phyloP scores from a whole-genome alignment of 164 flowering plant species.

The Kingdonia uniflora region DNA sequence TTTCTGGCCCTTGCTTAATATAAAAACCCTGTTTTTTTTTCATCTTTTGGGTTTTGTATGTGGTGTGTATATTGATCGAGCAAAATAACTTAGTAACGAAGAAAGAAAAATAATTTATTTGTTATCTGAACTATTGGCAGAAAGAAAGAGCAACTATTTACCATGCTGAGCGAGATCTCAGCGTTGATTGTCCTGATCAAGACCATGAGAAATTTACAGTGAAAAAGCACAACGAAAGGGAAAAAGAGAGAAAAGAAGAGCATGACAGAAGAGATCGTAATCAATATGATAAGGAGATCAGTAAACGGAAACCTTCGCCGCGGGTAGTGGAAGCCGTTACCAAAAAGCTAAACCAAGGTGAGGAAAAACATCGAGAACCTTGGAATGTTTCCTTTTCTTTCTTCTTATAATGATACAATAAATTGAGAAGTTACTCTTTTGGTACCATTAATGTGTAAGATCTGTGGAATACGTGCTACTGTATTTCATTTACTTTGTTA shows the following conservation, averaged over 20 bases:
- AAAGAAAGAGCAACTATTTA: slow-evolving; percentile 42
- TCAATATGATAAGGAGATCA: slow-evolving; percentile 54
- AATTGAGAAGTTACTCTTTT: slow-evolving; percentile 39
- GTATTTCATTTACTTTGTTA: no score
- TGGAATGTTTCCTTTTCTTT: slow-evolving; percentile 28
- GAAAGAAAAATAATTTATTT: no score
- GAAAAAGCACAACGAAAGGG: slow-evolving; percentile 45
- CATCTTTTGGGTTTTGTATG: neutral
- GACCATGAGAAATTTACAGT: slow-evolving; percentile 27
- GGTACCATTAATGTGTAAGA: neutral
- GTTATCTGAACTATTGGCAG: slow-evolving; percentile 21
- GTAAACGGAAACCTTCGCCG: slow-evolving; percentile 34
- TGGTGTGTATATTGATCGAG: neutral
- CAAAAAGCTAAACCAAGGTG: slow-evolving; percentile 42
- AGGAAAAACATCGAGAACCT: slow-evolving; percentile 39
- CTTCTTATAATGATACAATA: slow-evolving; percentile 44
- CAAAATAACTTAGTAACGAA: no score
- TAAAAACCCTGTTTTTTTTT: neutral
- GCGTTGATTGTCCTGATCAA: slow-evolving; percentile 8
- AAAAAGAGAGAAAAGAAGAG: slow-evolving; percentile 51
- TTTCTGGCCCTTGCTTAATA: no score
- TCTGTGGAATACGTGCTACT: no score
- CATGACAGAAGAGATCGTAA: slow-evolving; percentile 46
- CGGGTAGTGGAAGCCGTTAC: slow-evolving; percentile 36
- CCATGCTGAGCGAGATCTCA: slow-evolving; percentile 11